Evolutionary conservation across 2,329 filamentous ascomycete genomes (phyloP).

Genomic region (Talaromyces sp.): DNA sequence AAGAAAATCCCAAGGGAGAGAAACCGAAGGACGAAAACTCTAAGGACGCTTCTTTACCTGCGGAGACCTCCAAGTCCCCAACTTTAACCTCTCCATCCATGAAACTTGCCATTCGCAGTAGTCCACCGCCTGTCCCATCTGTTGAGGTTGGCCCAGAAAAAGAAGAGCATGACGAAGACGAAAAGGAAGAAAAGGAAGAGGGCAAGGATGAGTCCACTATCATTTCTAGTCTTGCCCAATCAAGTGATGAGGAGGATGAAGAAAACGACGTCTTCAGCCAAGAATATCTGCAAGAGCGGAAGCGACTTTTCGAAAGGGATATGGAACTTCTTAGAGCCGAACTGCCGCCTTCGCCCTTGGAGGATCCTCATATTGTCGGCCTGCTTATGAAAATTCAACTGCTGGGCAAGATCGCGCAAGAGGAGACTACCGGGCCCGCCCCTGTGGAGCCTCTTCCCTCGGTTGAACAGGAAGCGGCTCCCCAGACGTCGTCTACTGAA

Average conservation of each 20-base stretch:
- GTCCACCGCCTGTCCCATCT: slow-evolving; percentile 7
- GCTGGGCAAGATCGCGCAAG: slow-evolving; percentile 46
- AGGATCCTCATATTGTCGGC: slow-evolving; percentile 45
- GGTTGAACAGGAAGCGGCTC: slow-evolving; percentile 13
- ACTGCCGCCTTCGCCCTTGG: slow-evolving; percentile 45
- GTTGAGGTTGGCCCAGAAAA: slow-evolving; percentile 4
- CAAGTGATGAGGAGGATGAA: slow-evolving; percentile 50
- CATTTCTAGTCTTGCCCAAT: slow-evolving; percentile 38
- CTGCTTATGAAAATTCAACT: slow-evolving; percentile 49
- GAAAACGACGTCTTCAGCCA: slow-evolving; percentile 50
- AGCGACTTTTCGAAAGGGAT: slow-evolving; percentile 49
- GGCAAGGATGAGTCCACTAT: slow-evolving; percentile 19
- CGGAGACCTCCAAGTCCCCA: background rate
- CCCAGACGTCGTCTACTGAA: slow-evolving; percentile 4
- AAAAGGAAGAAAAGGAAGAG: background rate
- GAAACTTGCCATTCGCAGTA: slow-evolving; percentile 19
- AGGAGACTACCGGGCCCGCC: slow-evolving; percentile 27
- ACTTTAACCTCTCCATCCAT: slow-evolving; percentile 9
- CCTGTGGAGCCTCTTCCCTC: slow-evolving; percentile 12
- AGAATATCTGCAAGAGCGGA: slow-evolving; percentile 50
- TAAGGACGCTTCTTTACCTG: background rate
- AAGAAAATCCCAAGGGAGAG: slow-evolving; percentile 13
- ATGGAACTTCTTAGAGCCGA: slow-evolving; percentile 46
- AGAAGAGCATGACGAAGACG: background rate
- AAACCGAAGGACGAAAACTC: background rate